Base-by-base conservation (phyloP, 2,329 filamentous ascomycete species). In the Dactylella cylindrospora region DNA sequence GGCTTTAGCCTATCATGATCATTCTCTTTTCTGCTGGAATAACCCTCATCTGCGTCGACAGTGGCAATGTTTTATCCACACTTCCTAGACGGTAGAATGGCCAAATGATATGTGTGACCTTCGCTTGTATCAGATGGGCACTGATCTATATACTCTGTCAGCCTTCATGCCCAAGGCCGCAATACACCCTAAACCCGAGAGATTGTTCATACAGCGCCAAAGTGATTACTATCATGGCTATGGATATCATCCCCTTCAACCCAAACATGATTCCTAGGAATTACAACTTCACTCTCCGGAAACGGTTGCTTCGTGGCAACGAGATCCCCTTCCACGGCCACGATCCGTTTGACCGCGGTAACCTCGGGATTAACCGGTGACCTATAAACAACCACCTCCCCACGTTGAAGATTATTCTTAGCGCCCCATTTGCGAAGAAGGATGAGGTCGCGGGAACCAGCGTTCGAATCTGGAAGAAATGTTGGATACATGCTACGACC, bases 261-360 rank as follows among this genome's bases (percentile, higher is more conserved):
- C 93, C 93, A 98, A 22, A 97, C 79, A 75, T 97, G 90, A 13
- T 89, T 89, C 65, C 79, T 79, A 3, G 90, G 91, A 17, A 98
- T 81, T 65, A 79, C 78, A 38, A 86, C 71, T 13, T 68, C 67
- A 40, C 76, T 73, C 32, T 77, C 73, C 31, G 73, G 64, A 29
- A 75, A 38, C 71, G 78, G 46, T 71, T 74, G 9, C 75, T 79
- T 64, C 3, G 64, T 59, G 5, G 47, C 32, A 1, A 69, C 59
- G 6, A 69, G 64, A 68, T 66, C 69, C 64, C 35, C 72, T 70
- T 33, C 71, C 3, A 96, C 70, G 0, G 81, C 93, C 20, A 96
- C 78, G 8, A 98, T 80, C 32, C 93, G 79, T 76, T 98, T 98
- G 26, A 96, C 81, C 0, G 82, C 82, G 33, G 84, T 76, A 17